Evolutionary conservation across 768 basidiomycete species (phyloP), one percentile per base, ranked within the genome.

Genomic region (Leccinum boreale): DNA sequence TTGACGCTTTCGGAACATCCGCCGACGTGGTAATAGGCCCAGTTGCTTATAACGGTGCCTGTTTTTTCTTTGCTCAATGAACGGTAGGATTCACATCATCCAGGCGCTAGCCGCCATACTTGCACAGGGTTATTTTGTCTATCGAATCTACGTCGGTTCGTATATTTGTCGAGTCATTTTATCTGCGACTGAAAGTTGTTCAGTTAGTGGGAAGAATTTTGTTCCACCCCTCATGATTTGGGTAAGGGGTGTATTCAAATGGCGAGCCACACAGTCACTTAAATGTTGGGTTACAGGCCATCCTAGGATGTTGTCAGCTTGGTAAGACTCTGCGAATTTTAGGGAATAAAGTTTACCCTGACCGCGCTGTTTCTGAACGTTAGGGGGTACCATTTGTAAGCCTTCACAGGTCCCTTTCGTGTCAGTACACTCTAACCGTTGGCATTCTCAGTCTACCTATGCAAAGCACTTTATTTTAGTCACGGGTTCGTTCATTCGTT

Each of bases 141-240:
- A 62, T 26, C 53, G 63, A 17, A 53, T 65, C 11, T 65, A 65
- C 15, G 0, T 52, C 17, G 56, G 63, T 65, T 11, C 15, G 55
- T 56, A 1, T 42, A 17, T 14, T 6, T 5, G 9, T 19, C 1
- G 4, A 1, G 10, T 15, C 14, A n/a, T 12, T 35, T 33, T 28
- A n/a, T 31, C 4, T 14, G n/a, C 12, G 21, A 21, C 24, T 59
- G 26, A 62, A 3, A 1, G 5, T 0, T 11, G 4, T n/a, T 28
- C 35, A 63, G 65, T 65, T 3, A 47, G 52, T 19, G 48, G 51
- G 3, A 61, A 28, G 29, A 58, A 53, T 10, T 28, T 61, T 2
- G 9, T 56, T 1, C 24, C 6, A 0, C 63, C 63, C 8, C 1
- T 61, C 5, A 4, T 31, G 11, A 31, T 64, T 47, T 65, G 56